Evolutionary conservation across 2,329 filamentous ascomycete species (phyloP).

Genomic region (Fusarium sp.): DNA sequence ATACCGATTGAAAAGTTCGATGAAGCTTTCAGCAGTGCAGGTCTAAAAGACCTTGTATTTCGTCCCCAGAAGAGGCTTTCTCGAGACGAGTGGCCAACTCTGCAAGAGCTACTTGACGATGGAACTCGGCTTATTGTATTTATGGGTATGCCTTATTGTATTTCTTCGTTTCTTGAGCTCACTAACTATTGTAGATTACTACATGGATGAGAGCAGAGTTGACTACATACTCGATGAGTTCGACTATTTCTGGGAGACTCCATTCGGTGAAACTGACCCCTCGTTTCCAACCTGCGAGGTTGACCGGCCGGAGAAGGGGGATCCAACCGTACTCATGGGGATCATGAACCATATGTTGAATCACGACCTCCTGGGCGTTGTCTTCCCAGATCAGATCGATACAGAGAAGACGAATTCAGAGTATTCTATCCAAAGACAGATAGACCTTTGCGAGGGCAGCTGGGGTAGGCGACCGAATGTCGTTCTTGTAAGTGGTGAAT

Average conservation of each 20-base stretch:
- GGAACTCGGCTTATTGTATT: conserved; percentile 75
- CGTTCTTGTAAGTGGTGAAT: conserved; percentile 39
- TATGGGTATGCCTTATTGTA: conserved; percentile 60
- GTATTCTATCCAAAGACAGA: conserved; percentile 39
- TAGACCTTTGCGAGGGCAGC: conserved; percentile 35
- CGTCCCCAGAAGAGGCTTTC: conserved; percentile 53
- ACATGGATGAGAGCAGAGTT: conserved; percentile 58
- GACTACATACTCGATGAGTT: conserved; percentile 73
- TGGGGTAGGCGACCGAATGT: conserved; percentile 41
- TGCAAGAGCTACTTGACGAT: conserved; percentile 70
- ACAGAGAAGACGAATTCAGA: conserved; percentile 49
- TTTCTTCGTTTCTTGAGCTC: not conserved
- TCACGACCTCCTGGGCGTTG: conserved; percentile 39
- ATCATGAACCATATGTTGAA: conserved; percentile 45
- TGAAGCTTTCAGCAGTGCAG: conserved; percentile 62
- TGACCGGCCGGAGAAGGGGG: conserved; percentile 62
- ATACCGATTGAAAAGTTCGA: conserved; percentile 65
- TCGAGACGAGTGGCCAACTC: conserved; percentile 73
- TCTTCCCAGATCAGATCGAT: conserved; percentile 45
- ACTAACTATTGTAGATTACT: conserved; percentile 62
- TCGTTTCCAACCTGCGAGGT: conserved; percentile 72
- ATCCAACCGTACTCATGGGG: conserved; percentile 40
- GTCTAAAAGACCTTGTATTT: conserved; percentile 67
- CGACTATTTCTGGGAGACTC: conserved; percentile 76
- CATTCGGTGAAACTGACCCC: conserved; percentile 69